Evolutionary conservation across 768 basidiomycete genomes (phyloP).

Genomic region (Harrya chromipes): DNA sequence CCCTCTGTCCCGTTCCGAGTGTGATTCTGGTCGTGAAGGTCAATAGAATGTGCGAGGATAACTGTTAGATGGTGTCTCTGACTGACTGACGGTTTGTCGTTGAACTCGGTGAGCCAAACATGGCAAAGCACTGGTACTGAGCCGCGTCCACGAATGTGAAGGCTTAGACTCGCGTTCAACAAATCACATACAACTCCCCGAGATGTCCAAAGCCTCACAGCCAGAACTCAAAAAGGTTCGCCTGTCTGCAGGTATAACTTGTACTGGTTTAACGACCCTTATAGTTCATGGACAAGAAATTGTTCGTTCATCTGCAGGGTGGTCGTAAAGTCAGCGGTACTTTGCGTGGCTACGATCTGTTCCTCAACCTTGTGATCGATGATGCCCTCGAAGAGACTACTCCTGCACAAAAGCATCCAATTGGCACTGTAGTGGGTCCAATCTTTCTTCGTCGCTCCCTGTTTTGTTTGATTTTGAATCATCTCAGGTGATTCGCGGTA

Average conservation of each 20-base stretch:
- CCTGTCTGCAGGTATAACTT: constrained; percentile 1
- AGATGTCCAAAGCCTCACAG: constrained; percentile 92
- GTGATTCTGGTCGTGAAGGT: neutral
- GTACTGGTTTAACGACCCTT: neutral
- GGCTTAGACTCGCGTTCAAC: neutral
- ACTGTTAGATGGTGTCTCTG: neutral
- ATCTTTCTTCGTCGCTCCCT: neutral
- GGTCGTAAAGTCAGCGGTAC: constrained; percentile 95
- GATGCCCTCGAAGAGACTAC: constrained; percentile 90
- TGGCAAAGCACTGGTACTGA: constrained; percentile 24
- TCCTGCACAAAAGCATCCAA: constrained; percentile 84
- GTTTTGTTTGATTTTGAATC: constrained; percentile 4
- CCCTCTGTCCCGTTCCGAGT: neutral
- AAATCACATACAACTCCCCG: constrained; percentile 11
- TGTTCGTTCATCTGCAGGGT: constrained; percentile 91
- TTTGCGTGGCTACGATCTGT: constrained; percentile 96
- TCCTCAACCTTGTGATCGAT: constrained; percentile 97
- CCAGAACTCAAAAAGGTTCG: constrained; percentile 98
- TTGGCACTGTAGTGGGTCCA: constrained; percentile 84
- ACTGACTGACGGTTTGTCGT: neutral
- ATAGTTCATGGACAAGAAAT: constrained; percentile 98
- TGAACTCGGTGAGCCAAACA: constrained; percentile 26
- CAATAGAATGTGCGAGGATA: neutral
- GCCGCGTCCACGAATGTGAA: neutral
- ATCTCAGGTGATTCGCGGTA: constrained; percentile 88